Evolutionary conservation across 1,284 basidiomycete species (phyloP).

Genomic region (Ustilago trichophora): DNA sequence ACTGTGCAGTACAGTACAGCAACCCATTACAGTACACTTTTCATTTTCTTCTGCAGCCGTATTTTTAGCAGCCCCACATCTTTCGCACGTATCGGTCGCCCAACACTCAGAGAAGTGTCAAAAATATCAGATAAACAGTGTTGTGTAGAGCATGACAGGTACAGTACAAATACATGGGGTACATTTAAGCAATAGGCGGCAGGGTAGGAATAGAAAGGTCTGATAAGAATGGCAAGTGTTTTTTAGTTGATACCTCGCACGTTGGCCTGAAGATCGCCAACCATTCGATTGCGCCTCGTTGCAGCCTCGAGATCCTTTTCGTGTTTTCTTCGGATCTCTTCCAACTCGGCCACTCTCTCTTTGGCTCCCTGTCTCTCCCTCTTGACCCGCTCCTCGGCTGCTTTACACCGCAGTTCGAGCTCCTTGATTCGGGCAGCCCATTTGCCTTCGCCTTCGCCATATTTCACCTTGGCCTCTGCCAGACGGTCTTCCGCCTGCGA

Average conservation of each 20-base stretch:
- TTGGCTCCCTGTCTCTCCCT: constrained; percentile 92
- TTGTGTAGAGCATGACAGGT: too few relatives aligned
- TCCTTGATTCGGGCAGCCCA: constrained; percentile 68
- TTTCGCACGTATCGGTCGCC: too few relatives aligned
- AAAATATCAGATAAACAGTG: too few relatives aligned
- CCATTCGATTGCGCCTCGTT: constrained; percentile 23
- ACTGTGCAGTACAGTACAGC: too few relatives aligned
- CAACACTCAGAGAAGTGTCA: too few relatives aligned
- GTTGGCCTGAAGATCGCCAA: constrained; percentile 44
- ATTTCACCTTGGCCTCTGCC: constrained; percentile 76
- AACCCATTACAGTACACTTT: too few relatives aligned
- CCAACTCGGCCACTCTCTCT: constrained; percentile 73
- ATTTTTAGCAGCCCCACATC: too few relatives aligned
- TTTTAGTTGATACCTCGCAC: constrained; percentile 14
- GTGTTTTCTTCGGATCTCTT: constrained; percentile 31
- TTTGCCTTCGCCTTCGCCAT: constrained; percentile 53
- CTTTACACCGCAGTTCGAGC: constrained; percentile 83
- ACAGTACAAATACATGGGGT: too few relatives aligned
- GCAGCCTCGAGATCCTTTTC: constrained; percentile 47
- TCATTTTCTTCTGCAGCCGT: too few relatives aligned
- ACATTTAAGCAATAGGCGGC: too few relatives aligned
- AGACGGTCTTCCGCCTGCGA: constrained; percentile 83
- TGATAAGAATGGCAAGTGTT: too few relatives aligned
- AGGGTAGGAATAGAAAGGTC: too few relatives aligned
- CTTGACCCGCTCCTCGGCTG: constrained; percentile 92